Evolutionary conservation across 306 rosid genomes (phyloP), one percentile per base, ranked within the genome.

Genomic region (Begonia masoniana): DNA sequence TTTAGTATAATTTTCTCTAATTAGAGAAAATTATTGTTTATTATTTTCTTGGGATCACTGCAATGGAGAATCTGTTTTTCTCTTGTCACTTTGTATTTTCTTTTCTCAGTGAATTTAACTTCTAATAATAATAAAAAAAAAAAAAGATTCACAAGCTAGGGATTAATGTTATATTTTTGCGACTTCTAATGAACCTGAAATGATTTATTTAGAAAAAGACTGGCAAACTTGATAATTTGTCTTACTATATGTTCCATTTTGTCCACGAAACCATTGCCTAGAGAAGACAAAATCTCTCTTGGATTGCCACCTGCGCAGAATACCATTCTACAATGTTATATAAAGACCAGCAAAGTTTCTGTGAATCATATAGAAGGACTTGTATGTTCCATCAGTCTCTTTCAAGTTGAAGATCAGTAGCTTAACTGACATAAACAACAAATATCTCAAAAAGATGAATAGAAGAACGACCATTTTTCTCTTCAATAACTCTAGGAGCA

Each of bases 241-340:
- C 97, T 85, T 79, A 91, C 97, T 91, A 56, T 83, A 85, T 65
- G 87, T 77, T 73, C 94, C 96, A 66, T 91, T 94, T 72, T 85
- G 96, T 71, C 78, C 88, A 1, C 66, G 84, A 71, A 91, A 85
- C 97, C 97, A 91, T 70, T 78, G 95, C 81, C 97, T 75, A 39
- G 97, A 82, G 74, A 85, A 85, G 67, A 91, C 41, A 70, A 85
- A 91, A 71, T 91, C 97, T 59, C 85, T 74, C 78, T 78, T 91
- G 54, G 94, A 83, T 55, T 81, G 87, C 94, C 92, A 91, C 78
- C 97, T 91, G 68, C 41, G 68, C 13, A 66, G 43, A 41, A 70
- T 35, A 61, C 14, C 13, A 55, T 12, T 51, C 41, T 11, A 41
- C 64, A 68, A 42, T 54, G 15, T 45, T n/a, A 45, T 45, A 45